Percentiles rank a stretch among this genome's conserved stretches.
Conservation (phyloP, 108 stramenopile genomes). For the Cyclotella choctawhatcheeana region DNA sequence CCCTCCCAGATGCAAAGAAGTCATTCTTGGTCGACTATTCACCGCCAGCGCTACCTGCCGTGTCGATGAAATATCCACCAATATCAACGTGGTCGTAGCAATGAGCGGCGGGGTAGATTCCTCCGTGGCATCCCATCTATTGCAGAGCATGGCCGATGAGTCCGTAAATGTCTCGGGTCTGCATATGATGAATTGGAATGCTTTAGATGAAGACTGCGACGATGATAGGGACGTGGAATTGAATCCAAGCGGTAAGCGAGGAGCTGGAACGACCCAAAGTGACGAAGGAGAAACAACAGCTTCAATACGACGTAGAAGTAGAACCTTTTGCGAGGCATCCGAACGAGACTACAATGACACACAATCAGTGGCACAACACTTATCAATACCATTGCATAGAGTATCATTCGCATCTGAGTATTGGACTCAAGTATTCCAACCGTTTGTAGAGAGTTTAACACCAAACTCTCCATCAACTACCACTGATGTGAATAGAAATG, state of each 20-base stretch:
- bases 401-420: conserved; percentile 89
- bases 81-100: conserved; percentile 79
- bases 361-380: conserved; percentile 70
- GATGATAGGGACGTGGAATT: too few species aligned
- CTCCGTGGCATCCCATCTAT: conserved; percentile 86
- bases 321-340: conserved; percentile 28
- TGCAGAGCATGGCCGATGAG: conserved; percentile 39
- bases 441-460: conserved; percentile 70
- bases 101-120: conserved; percentile 98
- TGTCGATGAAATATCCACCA: too few species aligned
- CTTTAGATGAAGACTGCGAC: conserved; percentile 73
- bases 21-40: too few species aligned
- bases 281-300: conserved; percentile 30
- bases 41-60: too few species aligned
- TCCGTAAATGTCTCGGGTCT: conserved; percentile 52
- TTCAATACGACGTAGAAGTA: conserved; percentile 8
- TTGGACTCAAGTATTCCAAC: conserved; percentile 93
- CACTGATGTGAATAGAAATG: too few species aligned
- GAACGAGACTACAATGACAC: conserved; percentile 91
- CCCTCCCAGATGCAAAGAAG: too few species aligned
- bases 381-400: conserved; percentile 75
- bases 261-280: too few species aligned
- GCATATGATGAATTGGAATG: conserved; percentile 93
- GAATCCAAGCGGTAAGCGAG: too few species aligned
- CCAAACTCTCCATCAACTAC: too few species aligned